phyloP scores from a whole-genome alignment of 192 early-diverging fungal species.

The Paraglomus occultum region DNA sequence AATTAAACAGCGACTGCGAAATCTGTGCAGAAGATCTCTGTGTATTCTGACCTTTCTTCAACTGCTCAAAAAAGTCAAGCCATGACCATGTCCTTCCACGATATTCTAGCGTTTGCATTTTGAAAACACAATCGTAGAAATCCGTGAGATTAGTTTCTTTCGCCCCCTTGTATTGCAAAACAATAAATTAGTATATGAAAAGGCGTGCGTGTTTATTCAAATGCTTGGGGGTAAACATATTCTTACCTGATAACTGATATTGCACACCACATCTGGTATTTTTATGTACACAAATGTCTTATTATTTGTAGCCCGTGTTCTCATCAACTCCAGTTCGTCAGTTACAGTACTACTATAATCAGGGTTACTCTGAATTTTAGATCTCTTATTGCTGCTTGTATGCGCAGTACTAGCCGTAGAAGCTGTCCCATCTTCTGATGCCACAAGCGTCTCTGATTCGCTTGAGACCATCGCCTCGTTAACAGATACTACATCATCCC shows the following conservation, averaged over 20 bases:
- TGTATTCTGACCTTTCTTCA: conserved; percentile 62
- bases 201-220: neutral
- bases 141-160: conserved; percentile 80
- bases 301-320: conserved; percentile 78
- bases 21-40: neutral
- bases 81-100: conserved; percentile 82
- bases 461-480: neutral
- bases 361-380: neutral
- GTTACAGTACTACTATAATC: conserved; percentile 12
- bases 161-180: conserved; percentile 52
- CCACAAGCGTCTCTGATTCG: neutral
- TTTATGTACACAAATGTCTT: conserved; percentile 91
- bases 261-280: conserved; percentile 75
- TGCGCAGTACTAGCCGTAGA: neutral
- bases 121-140: conserved; percentile 68
- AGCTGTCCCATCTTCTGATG: conserved; percentile 18
- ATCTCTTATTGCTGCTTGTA: neutral
- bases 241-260: conserved; percentile 78
- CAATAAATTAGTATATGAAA: neutral
- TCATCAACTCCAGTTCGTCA: conserved; percentile 78
- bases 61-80: conserved; percentile 63
- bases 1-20: too few relatives aligned
- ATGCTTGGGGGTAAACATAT: neutral
- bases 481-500: conserved; percentile 31
- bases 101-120: conserved; percentile 74